Evolutionary conservation across 2,329 filamentous ascomycete species (phyloP), one percentile per base, ranked within the genome.

Genomic region (Colletotrichum chrysophilum): DNA sequence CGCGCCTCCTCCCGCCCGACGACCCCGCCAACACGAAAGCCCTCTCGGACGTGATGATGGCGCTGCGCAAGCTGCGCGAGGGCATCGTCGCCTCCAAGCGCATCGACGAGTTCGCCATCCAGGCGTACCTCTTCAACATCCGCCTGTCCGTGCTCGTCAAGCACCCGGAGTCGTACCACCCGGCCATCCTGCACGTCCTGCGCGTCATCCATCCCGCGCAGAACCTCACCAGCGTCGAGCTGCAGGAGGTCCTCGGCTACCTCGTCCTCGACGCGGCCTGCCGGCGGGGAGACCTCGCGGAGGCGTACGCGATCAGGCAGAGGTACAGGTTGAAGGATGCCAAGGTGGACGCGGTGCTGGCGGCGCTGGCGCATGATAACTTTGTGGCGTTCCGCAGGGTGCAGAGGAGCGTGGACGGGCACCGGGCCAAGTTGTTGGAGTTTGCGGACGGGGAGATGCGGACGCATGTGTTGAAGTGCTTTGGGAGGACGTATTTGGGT

Each of bases 21-120:
- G 71, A 76, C 32, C 78, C 79, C 72, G 84, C 79, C 78, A 87
- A 90, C 72, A 89, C 90, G 14, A 90, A 91, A 78, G 92, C 94
- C 78, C 89, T 98, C 34, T 90, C 93, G 3, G 91, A 91, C 24
- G 92, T 98, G 68, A 89, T 98, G 70, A 91, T 94, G 80, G 95
- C 96, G 4, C 93, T 98, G 82, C 93, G 97, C 77, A 98, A 98
- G 84, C 91, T 99, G 36, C 93, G 97, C 72, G 97, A 99, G 87
- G 96, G 94, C 28, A 93, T 98, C 64, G 91, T 98, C 4, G 95
- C 95, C 14, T 93, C 94, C 10, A 91, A 92, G 69, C 92, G 96
- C 24, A 87, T 89, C 43, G 94, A 98, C 81, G 88, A 91, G 68
- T 99, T 99, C 84, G 93, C 96, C 2, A 92, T 94, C n/a, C 93